phyloP scores from a whole-genome alignment of 495 filamentous ascomycete genomes.

The Penicillium daleae region DNA sequence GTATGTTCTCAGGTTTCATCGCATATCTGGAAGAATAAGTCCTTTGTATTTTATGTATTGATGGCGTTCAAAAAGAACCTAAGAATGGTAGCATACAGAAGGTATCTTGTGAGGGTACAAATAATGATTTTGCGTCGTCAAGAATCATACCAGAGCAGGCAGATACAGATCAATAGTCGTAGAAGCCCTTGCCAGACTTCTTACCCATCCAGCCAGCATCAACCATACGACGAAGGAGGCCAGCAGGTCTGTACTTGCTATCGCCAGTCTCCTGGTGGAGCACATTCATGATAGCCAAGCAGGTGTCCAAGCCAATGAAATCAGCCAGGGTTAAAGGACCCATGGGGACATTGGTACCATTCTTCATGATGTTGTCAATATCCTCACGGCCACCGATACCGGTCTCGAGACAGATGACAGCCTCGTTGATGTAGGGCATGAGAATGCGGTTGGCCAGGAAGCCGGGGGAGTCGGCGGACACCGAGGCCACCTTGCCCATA shows the following conservation, averaged over 20 bases:
- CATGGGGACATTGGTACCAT: slow-evolving; percentile 98
- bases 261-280: slow-evolving; percentile 90
- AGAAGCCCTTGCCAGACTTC: slow-evolving; percentile 97
- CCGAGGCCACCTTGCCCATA: slow-evolving; percentile 91
- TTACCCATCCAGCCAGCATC: slow-evolving; percentile 97
- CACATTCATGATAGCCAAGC: slow-evolving; percentile 95
- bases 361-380: slow-evolving; percentile 99
- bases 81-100: slow-evolving; percentile 27
- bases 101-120: slow-evolving; percentile 17
- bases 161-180: slow-evolving; percentile 64
- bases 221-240: slow-evolving; percentile 90
- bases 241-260: slow-evolving; percentile 89
- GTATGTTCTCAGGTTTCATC: background rate
- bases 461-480: slow-evolving; percentile 86
- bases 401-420: slow-evolving; percentile 94
- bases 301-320: slow-evolving; percentile 97
- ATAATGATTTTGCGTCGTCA: slow-evolving; percentile 18
- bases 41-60: background rate
- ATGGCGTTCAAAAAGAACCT: slow-evolving; percentile 20
- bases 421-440: slow-evolving; percentile 99
- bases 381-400: slow-evolving; percentile 83
- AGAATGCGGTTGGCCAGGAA: slow-evolving; percentile 96
- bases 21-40: background rate
- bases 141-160: background rate
- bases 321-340: slow-evolving; percentile 91